Conservation (phyloP, 169 alveolate genomes). For the Eimeria brunetti region DNA sequence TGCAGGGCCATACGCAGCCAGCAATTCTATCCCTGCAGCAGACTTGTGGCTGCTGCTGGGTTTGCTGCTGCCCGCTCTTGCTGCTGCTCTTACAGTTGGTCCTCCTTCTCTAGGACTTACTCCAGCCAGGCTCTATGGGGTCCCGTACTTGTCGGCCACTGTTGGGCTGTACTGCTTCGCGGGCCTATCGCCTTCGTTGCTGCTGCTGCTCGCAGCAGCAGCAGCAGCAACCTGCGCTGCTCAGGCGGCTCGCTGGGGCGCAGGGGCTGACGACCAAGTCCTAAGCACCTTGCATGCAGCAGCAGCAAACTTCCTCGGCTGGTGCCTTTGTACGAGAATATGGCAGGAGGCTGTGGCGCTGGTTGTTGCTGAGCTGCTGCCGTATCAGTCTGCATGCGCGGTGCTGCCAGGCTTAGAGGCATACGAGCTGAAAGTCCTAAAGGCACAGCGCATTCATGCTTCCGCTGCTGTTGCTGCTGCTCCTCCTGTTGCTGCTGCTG, state of each 20-base stretch:
- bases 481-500: constrained; percentile 25
- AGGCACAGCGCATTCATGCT: constrained; percentile 21
- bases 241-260: constrained; percentile 52
- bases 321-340: constrained; percentile 51
- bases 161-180: constrained; percentile 56
- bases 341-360: constrained; percentile 59
- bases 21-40: constrained; percentile 8
- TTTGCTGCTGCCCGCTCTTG: constrained; percentile 43
- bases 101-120: constrained; percentile 40
- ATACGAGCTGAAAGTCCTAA: not conserved
- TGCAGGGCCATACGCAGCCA: constrained; percentile 20
- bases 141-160: constrained; percentile 24
- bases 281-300: constrained; percentile 40
- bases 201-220: constrained; percentile 58
- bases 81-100: constrained; percentile 26
- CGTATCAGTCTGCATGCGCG: constrained; percentile 31
- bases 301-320: constrained; percentile 66
- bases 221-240: constrained; percentile 15
- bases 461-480: constrained; percentile 10
- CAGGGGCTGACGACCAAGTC: constrained; percentile 44
- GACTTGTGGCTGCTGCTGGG: constrained; percentile 51
- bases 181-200: constrained; percentile 25
- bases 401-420: constrained; percentile 50
- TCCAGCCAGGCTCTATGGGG: constrained; percentile 36
- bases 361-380: constrained; percentile 49